Conservation (phyloP, 805 yeast species). For the Torulaspora delbrueckii region DNA sequence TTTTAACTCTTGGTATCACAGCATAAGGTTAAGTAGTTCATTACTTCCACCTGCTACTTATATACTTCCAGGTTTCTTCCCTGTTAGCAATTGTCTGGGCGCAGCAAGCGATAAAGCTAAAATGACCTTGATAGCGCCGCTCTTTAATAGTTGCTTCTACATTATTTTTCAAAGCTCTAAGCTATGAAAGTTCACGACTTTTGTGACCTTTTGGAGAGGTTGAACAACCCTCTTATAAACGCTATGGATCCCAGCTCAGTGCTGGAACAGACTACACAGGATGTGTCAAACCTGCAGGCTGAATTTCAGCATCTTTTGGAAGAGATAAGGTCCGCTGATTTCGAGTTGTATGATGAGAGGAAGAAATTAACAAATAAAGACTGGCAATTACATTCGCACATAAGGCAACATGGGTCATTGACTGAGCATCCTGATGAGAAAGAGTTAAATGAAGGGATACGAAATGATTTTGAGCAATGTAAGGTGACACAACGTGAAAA, state of each 20-base stretch:
- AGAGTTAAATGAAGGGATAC: slow-evolving; percentile 57
- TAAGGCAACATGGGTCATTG: slow-evolving; percentile 75
- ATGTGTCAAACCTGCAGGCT: slow-evolving; percentile 77
- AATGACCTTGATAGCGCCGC: background rate
- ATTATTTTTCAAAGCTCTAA: background rate
- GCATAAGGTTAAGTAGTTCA: too few species aligned
- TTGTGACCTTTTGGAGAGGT: background rate
- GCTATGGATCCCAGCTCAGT: slow-evolving; percentile 87
- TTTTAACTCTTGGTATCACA: background rate
- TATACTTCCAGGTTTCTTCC: background rate
- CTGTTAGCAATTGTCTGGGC: background rate
- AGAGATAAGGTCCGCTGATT: slow-evolving; percentile 70
- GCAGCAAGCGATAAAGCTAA: background rate
- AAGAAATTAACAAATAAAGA: slow-evolving; percentile 68
- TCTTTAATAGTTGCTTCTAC: background rate
- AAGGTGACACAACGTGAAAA: slow-evolving; percentile 70
- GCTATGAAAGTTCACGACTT: background rate
- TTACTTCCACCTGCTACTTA: background rate
- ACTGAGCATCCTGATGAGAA: slow-evolving; percentile 79
- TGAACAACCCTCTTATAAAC: background rate
- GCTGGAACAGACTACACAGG: slow-evolving; percentile 65
- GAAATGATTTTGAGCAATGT: slow-evolving; percentile 59
- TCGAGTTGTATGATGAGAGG: slow-evolving; percentile 57
- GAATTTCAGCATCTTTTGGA: slow-evolving; percentile 77
- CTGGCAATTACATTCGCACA: slow-evolving; percentile 73